A percentile compares a stretch with the other conserved stretches of the same genome.
Evolutionary conservation across 2,329 filamentous ascomycete species (phyloP).

Genomic region (Verticillium longisporum): DNA sequence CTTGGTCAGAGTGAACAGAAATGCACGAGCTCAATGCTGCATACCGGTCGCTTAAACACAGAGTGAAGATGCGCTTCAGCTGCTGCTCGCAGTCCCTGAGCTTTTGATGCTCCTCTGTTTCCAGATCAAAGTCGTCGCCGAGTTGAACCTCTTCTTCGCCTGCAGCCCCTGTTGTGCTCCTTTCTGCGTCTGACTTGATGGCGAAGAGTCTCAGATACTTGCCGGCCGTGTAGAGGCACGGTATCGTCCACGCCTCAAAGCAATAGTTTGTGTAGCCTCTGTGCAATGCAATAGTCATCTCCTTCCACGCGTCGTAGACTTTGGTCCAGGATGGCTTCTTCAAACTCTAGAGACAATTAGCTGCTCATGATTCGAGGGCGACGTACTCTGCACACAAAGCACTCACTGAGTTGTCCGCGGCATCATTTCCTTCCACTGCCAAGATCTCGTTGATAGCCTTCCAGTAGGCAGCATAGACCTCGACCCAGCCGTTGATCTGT

Average conservation of each 20-base stretch:
- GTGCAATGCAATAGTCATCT: constrained; percentile 68
- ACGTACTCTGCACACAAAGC: not conserved
- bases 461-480: constrained; percentile 81
- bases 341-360: not conserved
- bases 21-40: constrained; percentile 13
- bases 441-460: constrained; percentile 70
- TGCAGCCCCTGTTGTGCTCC: constrained; percentile 28
- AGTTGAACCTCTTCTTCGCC: constrained; percentile 31
- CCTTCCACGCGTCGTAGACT: constrained; percentile 85
- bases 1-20: constrained; percentile 12
- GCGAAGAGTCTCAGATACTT: constrained; percentile 85
- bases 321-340: constrained; percentile 60
- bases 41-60: constrained; percentile 86
- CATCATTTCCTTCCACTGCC: constrained; percentile 48
- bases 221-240: constrained; percentile 79
- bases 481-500: constrained; percentile 76
- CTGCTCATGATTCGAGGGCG: not conserved
- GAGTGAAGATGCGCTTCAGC: constrained; percentile 84
- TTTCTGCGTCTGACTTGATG: constrained; percentile 78
- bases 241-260: constrained; percentile 88
- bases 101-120: constrained; percentile 71
- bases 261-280: constrained; percentile 71
- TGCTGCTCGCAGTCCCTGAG: constrained; percentile 86
- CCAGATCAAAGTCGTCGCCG: constrained; percentile 75
- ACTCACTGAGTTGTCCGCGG: constrained; percentile 21